Base-by-base conservation (phyloP, 78 protist genomes). In the Pigoraptor vietnamica region DNA sequence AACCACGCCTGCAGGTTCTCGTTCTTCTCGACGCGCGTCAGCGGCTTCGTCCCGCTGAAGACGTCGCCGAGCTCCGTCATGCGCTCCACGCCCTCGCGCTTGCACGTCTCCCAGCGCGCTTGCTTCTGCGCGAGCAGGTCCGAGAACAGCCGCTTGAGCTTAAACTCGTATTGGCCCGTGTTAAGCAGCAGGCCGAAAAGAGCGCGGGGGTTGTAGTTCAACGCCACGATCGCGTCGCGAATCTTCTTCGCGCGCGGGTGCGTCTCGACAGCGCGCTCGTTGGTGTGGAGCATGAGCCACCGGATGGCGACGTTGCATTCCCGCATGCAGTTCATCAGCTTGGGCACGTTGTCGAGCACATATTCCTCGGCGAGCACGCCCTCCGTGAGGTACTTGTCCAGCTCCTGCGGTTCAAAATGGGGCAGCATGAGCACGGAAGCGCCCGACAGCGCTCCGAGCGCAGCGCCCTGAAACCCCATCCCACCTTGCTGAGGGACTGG, bases 291-390 rank as follows among this genome's bases (percentile, higher is more conserved):
- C 93, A 97, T 24, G 24, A 95, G 40, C 98, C 98, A 98, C 24
- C 99, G 96, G 37, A 99, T 90, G 10, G 99, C 93, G 39, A 96
- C 98, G 95, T 99, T 99, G 92, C 96, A 90, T 32, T 94, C 79
- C 55, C 99, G 93, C 25, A 95, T 6, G 33, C 87, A 86, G 39
- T 55, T 82, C 87, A 98, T 87, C 55, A 98, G 84, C 87, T 67
- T 25, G 83, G 36, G 87, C 32, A 94, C n/a, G 82, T 95, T 84
- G 39, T 98, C 98, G 23, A 98, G 88, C 2, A 97, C 97, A 38
- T 93, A 95, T 23, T 97, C 67, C 10, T 35, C 89, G 39, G 19
- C 89, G 33, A 37, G 55, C 1, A 37, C 48, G 32, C 55, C 89
- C 55, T 35, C 89, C 29, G 39, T 37, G 35, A 37, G 33, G 48